phyloP scores from a whole-genome alignment of 1,139 yeast species.

The Diutina sp. region DNA sequence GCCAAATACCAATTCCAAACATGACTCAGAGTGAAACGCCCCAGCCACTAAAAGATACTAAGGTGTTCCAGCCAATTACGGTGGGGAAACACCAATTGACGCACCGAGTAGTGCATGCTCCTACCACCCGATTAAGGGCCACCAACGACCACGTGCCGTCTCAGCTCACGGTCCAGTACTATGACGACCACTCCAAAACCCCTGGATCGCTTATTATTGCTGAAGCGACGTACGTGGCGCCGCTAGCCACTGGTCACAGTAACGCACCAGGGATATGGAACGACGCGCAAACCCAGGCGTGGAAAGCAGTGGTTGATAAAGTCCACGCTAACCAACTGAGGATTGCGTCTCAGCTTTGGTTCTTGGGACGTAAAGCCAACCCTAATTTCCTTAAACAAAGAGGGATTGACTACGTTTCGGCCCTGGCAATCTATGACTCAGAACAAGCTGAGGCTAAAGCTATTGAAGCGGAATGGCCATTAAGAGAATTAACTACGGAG shows the following conservation, averaged over 20 bases:
- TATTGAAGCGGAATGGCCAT: slow-evolving; percentile 13
- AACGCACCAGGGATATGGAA: slow-evolving; percentile 43
- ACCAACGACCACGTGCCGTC: slow-evolving; percentile 6
- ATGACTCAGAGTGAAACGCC: not conserved
- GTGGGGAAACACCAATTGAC: slow-evolving; percentile 3
- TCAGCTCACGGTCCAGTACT: slow-evolving; percentile 15
- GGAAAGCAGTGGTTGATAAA: slow-evolving; percentile 35
- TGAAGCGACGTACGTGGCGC: slow-evolving; percentile 17
- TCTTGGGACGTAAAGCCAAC: not conserved
- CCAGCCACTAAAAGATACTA: not conserved
- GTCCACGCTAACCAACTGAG: slow-evolving; percentile 33
- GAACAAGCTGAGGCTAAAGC: slow-evolving; percentile 14
- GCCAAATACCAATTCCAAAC: too few species aligned
- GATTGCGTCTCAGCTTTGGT: slow-evolving; percentile 45
- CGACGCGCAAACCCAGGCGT: slow-evolving; percentile 30
- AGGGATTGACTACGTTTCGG: not conserved
- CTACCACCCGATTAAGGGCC: slow-evolving; percentile 4
- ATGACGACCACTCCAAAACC: slow-evolving; percentile 17
- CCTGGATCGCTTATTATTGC: slow-evolving; percentile 22
- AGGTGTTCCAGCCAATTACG: slow-evolving; percentile 4
- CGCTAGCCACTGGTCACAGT: slow-evolving; percentile 20
- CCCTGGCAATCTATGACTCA: slow-evolving; percentile 3
- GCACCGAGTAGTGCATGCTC: slow-evolving; percentile 3
- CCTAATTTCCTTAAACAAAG: not conserved
- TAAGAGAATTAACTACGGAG: slow-evolving; percentile 26